Percentiles rank a stretch among this genome's conserved stretches.
phyloP scores from a whole-genome alignment of 805 yeast species.

The Monosporozyma siamensis region DNA sequence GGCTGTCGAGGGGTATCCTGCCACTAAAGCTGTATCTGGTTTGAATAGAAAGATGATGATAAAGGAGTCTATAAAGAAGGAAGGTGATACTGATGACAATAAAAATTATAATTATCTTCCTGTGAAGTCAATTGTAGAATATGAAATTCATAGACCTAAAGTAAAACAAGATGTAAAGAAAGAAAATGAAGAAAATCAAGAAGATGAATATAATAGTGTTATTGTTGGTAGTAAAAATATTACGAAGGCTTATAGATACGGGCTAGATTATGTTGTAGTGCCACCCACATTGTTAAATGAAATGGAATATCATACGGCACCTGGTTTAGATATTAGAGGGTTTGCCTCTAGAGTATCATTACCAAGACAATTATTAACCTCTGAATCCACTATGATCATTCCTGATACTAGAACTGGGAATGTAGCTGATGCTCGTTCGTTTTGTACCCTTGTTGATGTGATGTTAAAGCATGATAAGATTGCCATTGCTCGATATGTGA shows the following conservation, averaged over 20 bases:
- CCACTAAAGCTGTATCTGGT: constrained; percentile 28
- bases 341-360: constrained; percentile 39
- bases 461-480: constrained; percentile 39
- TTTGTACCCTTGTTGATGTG: constrained; percentile 43
- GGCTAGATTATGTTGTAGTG: constrained; percentile 46
- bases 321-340: constrained; percentile 59
- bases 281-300: constrained; percentile 39
- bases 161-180: constrained; percentile 15
- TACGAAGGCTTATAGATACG: constrained; percentile 59
- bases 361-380: constrained; percentile 51
- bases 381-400: constrained; percentile 49
- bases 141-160: constrained; percentile 14
- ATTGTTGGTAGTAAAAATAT: constrained; percentile 31
- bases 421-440: constrained; percentile 33
- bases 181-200: constrained; percentile 4
- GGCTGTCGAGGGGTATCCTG: constrained; percentile 54
- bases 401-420: constrained; percentile 30
- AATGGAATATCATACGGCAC: constrained; percentile 32
- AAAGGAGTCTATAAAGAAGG: constrained; percentile 7
- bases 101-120: constrained; percentile 8
- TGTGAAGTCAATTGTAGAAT: constrained; percentile 19
- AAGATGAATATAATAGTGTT: constrained; percentile 15
- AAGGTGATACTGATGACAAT: constrained; percentile 4
- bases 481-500: constrained; percentile 59
- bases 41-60: constrained; percentile 16